These are phyloP conservation scores for Aspergillus funiculosus DNA, from an alignment of 495 filamentous ascomycete species.

Conservation along the genomic window DNA sequence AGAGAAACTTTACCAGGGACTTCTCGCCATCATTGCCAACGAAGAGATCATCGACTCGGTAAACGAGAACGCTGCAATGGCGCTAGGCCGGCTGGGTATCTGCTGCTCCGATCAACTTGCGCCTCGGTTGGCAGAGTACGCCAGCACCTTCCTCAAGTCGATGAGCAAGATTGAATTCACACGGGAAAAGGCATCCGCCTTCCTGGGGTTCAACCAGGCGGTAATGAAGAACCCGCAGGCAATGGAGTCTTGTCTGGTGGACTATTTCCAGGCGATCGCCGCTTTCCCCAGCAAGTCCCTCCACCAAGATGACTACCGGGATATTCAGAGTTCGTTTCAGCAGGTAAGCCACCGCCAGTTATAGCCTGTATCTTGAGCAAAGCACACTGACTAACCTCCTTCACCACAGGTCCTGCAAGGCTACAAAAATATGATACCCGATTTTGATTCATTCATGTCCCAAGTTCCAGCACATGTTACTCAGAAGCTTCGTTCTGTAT, in stretches of 20 bases:
- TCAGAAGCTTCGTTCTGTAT: slow-evolving; percentile 46
- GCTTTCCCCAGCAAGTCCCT: slow-evolving; percentile 58
- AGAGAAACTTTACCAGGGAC: slow-evolving; percentile 66
- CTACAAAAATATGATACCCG: slow-evolving; percentile 79
- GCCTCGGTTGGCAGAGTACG: slow-evolving; percentile 74
- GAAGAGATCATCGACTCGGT: slow-evolving; percentile 84
- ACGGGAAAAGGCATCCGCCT: slow-evolving; percentile 90
- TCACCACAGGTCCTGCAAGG: slow-evolving; percentile 67
- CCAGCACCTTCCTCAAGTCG: slow-evolving; percentile 70
- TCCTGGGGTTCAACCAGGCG: slow-evolving; percentile 80
- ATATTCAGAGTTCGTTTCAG: slow-evolving; percentile 48
- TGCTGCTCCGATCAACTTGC: slow-evolving; percentile 70
- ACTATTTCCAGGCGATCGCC: slow-evolving; percentile 82
- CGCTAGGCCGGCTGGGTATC: slow-evolving; percentile 84
- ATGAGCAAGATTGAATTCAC: slow-evolving; percentile 83
- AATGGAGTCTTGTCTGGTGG: slow-evolving; percentile 77
- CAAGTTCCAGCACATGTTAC: slow-evolving; percentile 60
- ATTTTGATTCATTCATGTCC: slow-evolving; percentile 72
- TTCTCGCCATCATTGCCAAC: slow-evolving; percentile 72
- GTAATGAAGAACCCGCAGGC: slow-evolving; percentile 84
- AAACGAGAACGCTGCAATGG: slow-evolving; percentile 91
- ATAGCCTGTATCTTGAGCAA: slow-evolving; percentile 1
- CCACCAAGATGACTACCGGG: slow-evolving; percentile 46
- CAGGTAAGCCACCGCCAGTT: slow-evolving; percentile 32
- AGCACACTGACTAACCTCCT: slow-evolving; percentile 17